Evolutionary conservation across 2,329 filamentous ascomycete genomes (phyloP), one percentile per base, ranked within the genome.

Genomic region (Cladosporium sp.): DNA sequence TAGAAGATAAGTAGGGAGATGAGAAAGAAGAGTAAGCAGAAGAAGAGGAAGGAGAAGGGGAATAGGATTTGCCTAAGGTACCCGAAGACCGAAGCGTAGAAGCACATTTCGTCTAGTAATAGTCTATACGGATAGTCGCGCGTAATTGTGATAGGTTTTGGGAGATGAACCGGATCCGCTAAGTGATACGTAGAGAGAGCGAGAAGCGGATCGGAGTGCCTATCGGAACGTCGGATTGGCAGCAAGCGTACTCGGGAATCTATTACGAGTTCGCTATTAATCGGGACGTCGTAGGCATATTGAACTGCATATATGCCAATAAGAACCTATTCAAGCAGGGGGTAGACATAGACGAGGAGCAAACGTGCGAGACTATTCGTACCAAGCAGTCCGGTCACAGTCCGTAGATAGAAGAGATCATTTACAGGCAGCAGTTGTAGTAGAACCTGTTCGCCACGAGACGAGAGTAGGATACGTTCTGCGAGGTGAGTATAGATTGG

Each of bases 1-100:
- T 26, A 32, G 62, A 64, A 49, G 62, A 57, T 18, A 39, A 49
- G 26, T 58, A 23, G 25, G 28, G 28, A 18, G 53, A 56, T 30
- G 53, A 56, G 13, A 30, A 56, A 18, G 53, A 32, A 36, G 53
- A 56, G 13, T 36, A 13, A 18, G 28, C 21, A 18, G 53, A 56
- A 8, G 53, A 34, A 36, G 53, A 36, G 28, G 53, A 56, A 4
- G 11, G 10, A 5, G 10, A 34, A 34, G 30, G 10, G 11, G 30
- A 11, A 13, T 5, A 11, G 5, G 30, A 34, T 34, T 34, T 34
- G 30, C 30, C 11, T 7, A 8, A 34, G 30, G 11, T 34, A 34
- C 30, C 30, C 2, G 30, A 34, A 11, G 30, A 34, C 30, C 7
- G 11, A 8, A 34, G 30, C 30, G 30, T 8, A 8, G 30, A 34